Conservation (phyloP, 1,139 yeast species). For the Candida glucosophila region DNA sequence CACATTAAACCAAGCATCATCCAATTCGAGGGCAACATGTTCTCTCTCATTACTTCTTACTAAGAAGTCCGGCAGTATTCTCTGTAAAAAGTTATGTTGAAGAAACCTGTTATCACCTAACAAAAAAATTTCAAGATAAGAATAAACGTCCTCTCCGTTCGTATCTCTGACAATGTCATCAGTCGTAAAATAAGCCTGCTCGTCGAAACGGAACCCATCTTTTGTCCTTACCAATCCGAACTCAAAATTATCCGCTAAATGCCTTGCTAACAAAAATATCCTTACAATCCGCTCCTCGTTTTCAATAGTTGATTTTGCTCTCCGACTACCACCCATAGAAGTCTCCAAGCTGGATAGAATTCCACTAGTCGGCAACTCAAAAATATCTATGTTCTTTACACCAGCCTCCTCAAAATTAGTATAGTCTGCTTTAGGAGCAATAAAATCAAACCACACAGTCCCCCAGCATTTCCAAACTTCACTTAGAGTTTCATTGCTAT, state of each 20-base stretch:
- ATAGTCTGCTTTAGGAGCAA: constrained; percentile 42
- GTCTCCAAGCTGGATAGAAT: constrained; percentile 27
- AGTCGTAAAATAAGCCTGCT: constrained; percentile 16
- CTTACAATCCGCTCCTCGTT: constrained; percentile 40
- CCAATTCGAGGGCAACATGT: constrained; percentile 11
- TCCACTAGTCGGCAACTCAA: constrained; percentile 64
- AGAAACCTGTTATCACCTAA: constrained; percentile 36
- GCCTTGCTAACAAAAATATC: constrained; percentile 39
- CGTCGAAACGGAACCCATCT: constrained; percentile 37
- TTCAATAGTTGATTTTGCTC: constrained; percentile 3
- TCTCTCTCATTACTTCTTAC: constrained; percentile 4
- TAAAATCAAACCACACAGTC: constrained; percentile 65
- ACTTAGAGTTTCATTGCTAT: constrained; percentile 52
- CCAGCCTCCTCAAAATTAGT: constrained; percentile 49
- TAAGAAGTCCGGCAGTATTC: constrained; percentile 21
- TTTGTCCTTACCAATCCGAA: constrained; percentile 44
- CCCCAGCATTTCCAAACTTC: constrained; percentile 88
- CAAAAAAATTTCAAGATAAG: constrained; percentile 27
- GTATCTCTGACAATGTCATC: constrained; percentile 10
- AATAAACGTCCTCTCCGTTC: constrained; percentile 14
- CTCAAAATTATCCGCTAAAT: constrained; percentile 42
- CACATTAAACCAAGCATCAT: constrained; percentile 18
- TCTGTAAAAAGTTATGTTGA: constrained; percentile 33
- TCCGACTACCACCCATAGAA: constrained; percentile 8
- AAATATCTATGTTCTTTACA: constrained; percentile 41